Base-by-base conservation (phyloP, 208 protist species). In the Trypanosomatidae sp. region DNA sequence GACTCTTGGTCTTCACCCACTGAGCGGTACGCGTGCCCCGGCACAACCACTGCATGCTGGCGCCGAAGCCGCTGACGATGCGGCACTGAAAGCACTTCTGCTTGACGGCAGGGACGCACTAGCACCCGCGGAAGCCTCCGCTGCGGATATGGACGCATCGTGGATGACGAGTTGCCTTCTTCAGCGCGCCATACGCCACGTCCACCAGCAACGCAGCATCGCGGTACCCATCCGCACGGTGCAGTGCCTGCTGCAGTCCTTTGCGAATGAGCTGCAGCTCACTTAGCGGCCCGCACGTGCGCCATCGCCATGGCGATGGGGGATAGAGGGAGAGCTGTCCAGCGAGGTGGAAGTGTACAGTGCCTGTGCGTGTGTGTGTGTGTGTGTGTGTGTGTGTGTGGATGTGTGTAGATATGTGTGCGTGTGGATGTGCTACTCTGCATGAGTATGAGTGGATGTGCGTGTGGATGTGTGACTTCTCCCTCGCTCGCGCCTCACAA, bases 211-310 rank as follows among this genome's bases (percentile, higher is more conserved):
- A 62, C 82, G 87, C 19, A 59, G 65, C 46, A 85, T 92, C 71
- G 88, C 88, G 0, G 81, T 86, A 60, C 88, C 88, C 28, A 92
- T 92, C 66, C 44, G 77, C 19, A 81, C 82, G 3, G 88, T 89
- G 25, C 79, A 83, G 59, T 76, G 66, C 55, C 79, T 87, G 4
- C 83, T 92, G 3, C 73, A 81, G 71, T 79, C 74, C 50, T 92
- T 90, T 46, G 84, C 85, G 28, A 69, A 41, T 25, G 79, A 87
- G 62, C 73, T 92, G 62, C 76, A 71, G 49, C 62, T 88, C 1
- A 66, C 33, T 36, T 80, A 71, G 49, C 30, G 17, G 22, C 62
- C 9, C 39, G 15, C 66, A 58, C 28, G n/a, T 47, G 2, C 15
- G 41, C 68, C 28, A 6, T 28, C 12, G 33, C 56, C 3, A 12